These are phyloP conservation scores for Exserohilum turcica DNA, from an alignment of 2,329 filamentous ascomycete species.

Conservation along the genomic window DNA sequence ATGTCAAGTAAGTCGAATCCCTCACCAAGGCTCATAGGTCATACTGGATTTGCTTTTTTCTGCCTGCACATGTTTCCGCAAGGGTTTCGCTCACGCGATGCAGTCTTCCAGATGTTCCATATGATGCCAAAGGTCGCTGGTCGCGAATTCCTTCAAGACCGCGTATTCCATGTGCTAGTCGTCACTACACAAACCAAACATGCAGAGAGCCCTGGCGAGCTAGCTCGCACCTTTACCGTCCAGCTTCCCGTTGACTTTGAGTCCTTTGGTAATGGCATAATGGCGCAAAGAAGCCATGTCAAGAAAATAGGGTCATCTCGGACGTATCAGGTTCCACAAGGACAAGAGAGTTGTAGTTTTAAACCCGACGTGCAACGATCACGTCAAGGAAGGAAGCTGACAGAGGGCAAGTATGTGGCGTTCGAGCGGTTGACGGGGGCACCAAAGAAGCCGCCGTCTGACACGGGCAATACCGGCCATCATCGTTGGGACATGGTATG, in stretches of 20 bases:
- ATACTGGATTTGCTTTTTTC: neutral
- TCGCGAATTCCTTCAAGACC: conserved; percentile 61
- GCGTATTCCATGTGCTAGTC: conserved; percentile 70
- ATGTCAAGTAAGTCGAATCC: conserved; percentile 43
- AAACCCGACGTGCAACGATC: conserved; percentile 28
- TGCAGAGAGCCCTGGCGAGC: conserved; percentile 49
- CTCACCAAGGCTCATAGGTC: neutral
- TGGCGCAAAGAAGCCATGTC: conserved; percentile 25
- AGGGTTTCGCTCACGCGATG: conserved; percentile 12
- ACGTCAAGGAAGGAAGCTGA: conserved; percentile 54
- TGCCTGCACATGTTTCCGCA: neutral
- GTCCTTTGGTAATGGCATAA: conserved; percentile 41
- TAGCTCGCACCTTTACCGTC: conserved; percentile 53
- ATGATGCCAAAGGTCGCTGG: conserved; percentile 51
- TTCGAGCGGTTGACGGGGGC: conserved; percentile 56
- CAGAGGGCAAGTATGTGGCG: conserved; percentile 66
- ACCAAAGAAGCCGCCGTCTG: neutral
- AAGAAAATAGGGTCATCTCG: conserved; percentile 11
- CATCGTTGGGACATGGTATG: conserved; percentile 71
- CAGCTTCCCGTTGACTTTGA: conserved; percentile 61
- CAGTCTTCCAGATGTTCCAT: conserved; percentile 70
- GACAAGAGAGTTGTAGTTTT: conserved; percentile 4
- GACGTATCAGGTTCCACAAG: conserved; percentile 7
- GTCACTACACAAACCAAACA: conserved; percentile 50
- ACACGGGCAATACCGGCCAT: neutral